phyloP scores from a whole-genome alignment of 2,329 filamentous ascomycete species.

The Exserohilum rostratum region DNA sequence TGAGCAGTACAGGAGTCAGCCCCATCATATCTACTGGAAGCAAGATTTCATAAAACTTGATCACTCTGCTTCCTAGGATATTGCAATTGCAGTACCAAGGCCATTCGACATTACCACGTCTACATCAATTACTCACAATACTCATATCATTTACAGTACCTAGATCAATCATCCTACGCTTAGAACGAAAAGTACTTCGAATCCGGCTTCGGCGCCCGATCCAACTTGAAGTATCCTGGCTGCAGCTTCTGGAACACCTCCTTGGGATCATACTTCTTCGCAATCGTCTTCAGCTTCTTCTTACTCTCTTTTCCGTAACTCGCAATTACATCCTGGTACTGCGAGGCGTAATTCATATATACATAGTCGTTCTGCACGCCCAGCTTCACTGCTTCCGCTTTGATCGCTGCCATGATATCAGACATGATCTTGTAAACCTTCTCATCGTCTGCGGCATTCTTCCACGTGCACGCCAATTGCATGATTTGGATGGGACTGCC shows the following conservation, averaged over 20 bases:
- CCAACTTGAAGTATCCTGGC: slow-evolving; percentile 55
- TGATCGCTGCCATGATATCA: slow-evolving; percentile 13
- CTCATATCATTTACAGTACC: no score
- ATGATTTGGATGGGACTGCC: slow-evolving; percentile 27
- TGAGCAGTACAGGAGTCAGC: no score
- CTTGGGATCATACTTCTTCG: slow-evolving; percentile 50
- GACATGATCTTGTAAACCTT: slow-evolving; percentile 19
- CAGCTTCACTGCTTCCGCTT: slow-evolving; percentile 8
- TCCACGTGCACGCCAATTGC: slow-evolving; percentile 26
- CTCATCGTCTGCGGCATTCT: slow-evolving; percentile 21
- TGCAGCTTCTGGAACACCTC: slow-evolving; percentile 50
- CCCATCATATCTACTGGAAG: no score
- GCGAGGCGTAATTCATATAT: slow-evolving; percentile 58
- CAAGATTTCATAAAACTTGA: no score
- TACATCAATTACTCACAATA: no score
- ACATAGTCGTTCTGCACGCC: slow-evolving; percentile 38
- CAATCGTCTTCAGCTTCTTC: slow-evolving; percentile 41
- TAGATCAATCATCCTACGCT: no score
- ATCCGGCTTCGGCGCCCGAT: slow-evolving; percentile 9
- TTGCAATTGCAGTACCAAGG: no score
- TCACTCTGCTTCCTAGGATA: no score
- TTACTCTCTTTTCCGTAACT: slow-evolving; percentile 48
- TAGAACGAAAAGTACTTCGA: slow-evolving; percentile 3
- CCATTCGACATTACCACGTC: no score
- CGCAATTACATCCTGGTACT: slow-evolving; percentile 51